Conservation (phyloP, 805 yeast species). For the Barnettozyma siamensis region DNA sequence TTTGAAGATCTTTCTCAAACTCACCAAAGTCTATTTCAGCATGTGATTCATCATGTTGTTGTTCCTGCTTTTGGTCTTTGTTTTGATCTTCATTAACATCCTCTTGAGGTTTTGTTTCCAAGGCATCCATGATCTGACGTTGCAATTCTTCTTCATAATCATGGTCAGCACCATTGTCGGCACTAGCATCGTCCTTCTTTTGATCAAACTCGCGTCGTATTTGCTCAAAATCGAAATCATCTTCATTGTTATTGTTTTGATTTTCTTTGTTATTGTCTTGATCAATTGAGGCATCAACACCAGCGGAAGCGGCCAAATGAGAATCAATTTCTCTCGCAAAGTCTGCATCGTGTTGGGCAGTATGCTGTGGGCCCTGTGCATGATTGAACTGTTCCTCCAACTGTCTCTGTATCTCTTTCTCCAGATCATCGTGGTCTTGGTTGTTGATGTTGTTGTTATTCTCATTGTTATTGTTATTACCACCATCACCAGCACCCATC, state of each 20-base stretch:
- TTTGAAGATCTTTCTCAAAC: conserved; percentile 19
- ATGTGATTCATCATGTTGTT: not conserved
- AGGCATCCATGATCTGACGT: conserved; percentile 16
- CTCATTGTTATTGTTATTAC: conserved; percentile 5
- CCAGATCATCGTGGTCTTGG: conserved; percentile 16
- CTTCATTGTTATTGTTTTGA: conserved; percentile 7
- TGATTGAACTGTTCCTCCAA: conserved; percentile 18
- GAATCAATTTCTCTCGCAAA: not conserved
- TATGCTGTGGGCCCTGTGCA: not conserved
- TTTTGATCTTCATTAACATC: not conserved
- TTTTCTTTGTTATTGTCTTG: conserved; percentile 4
- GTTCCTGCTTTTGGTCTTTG: not conserved
- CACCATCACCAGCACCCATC: conserved; percentile 1
- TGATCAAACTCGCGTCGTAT: conserved; percentile 9
- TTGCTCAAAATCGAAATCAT: conserved; percentile 20
- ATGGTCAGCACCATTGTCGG: not conserved
- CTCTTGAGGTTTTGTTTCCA: conserved; percentile 7
- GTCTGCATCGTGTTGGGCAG: not conserved
- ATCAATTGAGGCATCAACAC: conserved; percentile 4
- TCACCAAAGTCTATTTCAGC: conserved; percentile 5
- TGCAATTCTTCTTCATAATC: conserved; percentile 14
- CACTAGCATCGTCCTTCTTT: not conserved
- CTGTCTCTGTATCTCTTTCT: conserved; percentile 22
- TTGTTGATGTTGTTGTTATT: not conserved
- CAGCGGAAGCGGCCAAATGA: conserved; percentile 3